A percentile compares a stretch with the other conserved stretches of the same genome.
Evolutionary conservation across 2,329 filamentous ascomycete species (phyloP).

Genomic region (Monilinia polystroma): DNA sequence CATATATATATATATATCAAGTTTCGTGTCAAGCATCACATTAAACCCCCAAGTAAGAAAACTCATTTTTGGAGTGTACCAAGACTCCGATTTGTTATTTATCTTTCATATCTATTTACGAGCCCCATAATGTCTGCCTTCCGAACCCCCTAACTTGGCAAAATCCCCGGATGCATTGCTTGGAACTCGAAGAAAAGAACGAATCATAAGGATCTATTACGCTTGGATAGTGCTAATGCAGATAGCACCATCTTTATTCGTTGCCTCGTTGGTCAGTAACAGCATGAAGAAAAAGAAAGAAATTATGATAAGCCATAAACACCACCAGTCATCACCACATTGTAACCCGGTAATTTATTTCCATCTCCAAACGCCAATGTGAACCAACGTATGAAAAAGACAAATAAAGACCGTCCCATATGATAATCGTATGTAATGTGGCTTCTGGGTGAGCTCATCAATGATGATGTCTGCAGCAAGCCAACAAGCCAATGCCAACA

Average conservation of each 20-base stretch:
- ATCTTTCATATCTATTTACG: slow-evolving; percentile 13
- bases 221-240: neutral
- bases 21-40: neutral
- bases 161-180: neutral
- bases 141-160: neutral
- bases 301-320: slow-evolving; percentile 8
- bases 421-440: slow-evolving; percentile 20
- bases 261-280: neutral
- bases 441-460: neutral
- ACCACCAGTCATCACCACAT: slow-evolving; percentile 9
- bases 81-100: neutral
- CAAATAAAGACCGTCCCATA: slow-evolving; percentile 16
- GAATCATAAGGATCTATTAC: neutral
- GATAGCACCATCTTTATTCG: neutral
- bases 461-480: neutral
- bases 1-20: too few relatives aligned
- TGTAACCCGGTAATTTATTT: slow-evolving; percentile 15
- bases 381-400: slow-evolving; percentile 18
- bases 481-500: neutral
- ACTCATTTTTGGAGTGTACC: neutral
- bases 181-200: neutral
- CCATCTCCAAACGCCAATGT: slow-evolving; percentile 23
- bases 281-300: neutral
- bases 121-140: neutral
- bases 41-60: neutral